Conservation (phyloP, 2,329 filamentous ascomycete species). For the Helotiales sp. region DNA sequence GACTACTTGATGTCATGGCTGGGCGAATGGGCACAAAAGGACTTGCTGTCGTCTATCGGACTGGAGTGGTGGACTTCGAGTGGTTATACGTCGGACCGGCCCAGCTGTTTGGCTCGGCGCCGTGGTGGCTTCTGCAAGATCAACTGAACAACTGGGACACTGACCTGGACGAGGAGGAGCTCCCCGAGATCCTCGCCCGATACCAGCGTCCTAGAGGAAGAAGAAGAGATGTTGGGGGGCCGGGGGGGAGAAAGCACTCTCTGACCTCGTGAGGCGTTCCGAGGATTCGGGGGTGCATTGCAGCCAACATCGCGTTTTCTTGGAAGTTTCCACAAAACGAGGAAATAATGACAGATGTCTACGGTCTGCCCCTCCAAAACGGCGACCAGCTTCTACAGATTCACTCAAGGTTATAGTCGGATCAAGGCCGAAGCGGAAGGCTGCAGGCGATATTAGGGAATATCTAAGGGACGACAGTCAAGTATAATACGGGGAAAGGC, state of each 20-base stretch:
- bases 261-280: slow-evolving; percentile 23
- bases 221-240: slow-evolving; percentile 25
- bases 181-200: slow-evolving; percentile 17
- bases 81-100: slow-evolving; percentile 47
- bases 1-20: too few relatives aligned
- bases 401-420: slow-evolving; percentile 25
- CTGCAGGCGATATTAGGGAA: slow-evolving; percentile 28
- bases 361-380: too few relatives aligned
- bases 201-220: slow-evolving; percentile 18
- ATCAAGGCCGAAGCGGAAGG: slow-evolving; percentile 29
- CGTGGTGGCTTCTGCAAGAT: slow-evolving; percentile 43
- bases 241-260: slow-evolving; percentile 23
- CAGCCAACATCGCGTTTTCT: too few relatives aligned
- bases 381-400: slow-evolving; percentile 21
- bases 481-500: slow-evolving; percentile 9
- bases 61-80: slow-evolving; percentile 45
- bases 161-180: slow-evolving; percentile 8
- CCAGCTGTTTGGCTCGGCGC: slow-evolving; percentile 44
- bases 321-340: too few relatives aligned
- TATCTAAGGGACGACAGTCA: slow-evolving; percentile 31
- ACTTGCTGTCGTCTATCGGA: too few relatives aligned
- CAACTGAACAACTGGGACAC: neutral
- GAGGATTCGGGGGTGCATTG: too few relatives aligned
- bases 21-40: too few relatives aligned
- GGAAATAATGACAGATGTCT: too few relatives aligned